A percentile compares a stretch with the other conserved stretches of the same genome.
Conservation (phyloP, 805 yeast species). For the Ogataea saltuana region DNA sequence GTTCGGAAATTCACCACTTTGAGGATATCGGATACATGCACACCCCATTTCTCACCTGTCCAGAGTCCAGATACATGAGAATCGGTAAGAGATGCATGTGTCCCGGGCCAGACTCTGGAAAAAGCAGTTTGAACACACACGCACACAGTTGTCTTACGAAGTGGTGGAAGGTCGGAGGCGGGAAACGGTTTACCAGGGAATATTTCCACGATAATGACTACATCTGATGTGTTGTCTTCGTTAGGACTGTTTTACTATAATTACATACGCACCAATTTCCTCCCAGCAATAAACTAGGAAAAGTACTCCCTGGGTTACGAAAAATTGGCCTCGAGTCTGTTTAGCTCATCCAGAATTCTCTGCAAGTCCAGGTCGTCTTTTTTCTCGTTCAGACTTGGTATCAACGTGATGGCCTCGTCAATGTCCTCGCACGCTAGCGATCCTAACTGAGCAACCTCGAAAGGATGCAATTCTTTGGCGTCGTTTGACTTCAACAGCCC, state of each 20-base stretch:
- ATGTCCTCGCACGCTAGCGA: slow-evolving; percentile 94
- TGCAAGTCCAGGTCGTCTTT: slow-evolving; percentile 86
- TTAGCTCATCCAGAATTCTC: slow-evolving; percentile 81
- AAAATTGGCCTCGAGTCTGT: slow-evolving; percentile 54
- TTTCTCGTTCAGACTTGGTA: slow-evolving; percentile 82
- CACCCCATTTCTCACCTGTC: slow-evolving; percentile 66
- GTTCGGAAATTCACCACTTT: slow-evolving; percentile 68
- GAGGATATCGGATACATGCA: slow-evolving; percentile 82
- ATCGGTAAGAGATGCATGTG: slow-evolving; percentile 63
- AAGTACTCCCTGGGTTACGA: too few relatives aligned
- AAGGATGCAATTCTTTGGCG: slow-evolving; percentile 82
- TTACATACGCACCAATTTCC: too few relatives aligned
- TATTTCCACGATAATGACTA: slow-evolving; percentile 34
- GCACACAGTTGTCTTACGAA: slow-evolving; percentile 63
- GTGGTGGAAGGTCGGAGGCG: slow-evolving; percentile 77
- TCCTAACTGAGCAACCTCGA: slow-evolving; percentile 86
- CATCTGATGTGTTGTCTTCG: too few relatives aligned
- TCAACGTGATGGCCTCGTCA: slow-evolving; percentile 91
- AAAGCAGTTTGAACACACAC: slow-evolving; percentile 40
- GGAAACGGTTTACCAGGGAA: slow-evolving; percentile 56
- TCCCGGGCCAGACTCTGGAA: slow-evolving; percentile 40
- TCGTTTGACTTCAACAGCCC: slow-evolving; percentile 75
- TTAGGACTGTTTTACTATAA: too few relatives aligned
- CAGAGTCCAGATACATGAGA: slow-evolving; percentile 50
- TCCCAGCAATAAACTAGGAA: too few relatives aligned